A percentile compares a stretch with the other conserved stretches of the same genome.
These are phyloP conservation scores for Ilyonectria destructans DNA, from an alignment of 2,329 filamentous ascomycete genomes.

Conservation along the genomic window DNA sequence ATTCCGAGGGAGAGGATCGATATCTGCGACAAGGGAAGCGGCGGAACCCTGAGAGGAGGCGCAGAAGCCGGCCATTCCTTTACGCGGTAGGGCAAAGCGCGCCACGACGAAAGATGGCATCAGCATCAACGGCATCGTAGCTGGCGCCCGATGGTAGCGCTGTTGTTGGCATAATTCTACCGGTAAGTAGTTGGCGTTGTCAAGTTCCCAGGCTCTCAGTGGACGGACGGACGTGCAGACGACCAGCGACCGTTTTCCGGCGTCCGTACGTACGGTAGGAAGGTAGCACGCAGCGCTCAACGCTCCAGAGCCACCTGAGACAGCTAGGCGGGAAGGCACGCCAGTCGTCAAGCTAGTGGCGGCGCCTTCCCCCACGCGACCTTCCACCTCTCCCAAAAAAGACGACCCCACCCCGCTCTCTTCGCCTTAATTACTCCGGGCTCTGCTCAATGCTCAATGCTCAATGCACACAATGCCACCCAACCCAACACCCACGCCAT, in stretches of 20 bases:
- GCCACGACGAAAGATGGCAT: conserved; percentile 28
- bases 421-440: conserved; percentile 1
- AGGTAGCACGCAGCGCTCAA: conserved; percentile 13
- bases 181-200: neutral
- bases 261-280: neutral
- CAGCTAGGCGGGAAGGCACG: conserved; percentile 14
- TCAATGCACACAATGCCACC: conserved; percentile 8
- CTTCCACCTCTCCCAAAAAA: conserved; percentile 5
- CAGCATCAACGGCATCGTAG: conserved; percentile 24
- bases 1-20: conserved; percentile 23
- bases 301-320: conserved; percentile 31
- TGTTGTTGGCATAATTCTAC: neutral
- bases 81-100: conserved; percentile 7
- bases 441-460: conserved; percentile 2
- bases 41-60: conserved; percentile 15
- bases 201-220: neutral
- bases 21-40: conserved; percentile 33
- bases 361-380: conserved; percentile 31
- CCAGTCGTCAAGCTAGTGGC: conserved; percentile 24
- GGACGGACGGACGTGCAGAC: neutral
- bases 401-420: conserved; percentile 2
- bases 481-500: conserved; percentile 19
- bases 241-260: conserved; percentile 22
- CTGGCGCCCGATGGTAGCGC: neutral
- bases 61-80: conserved; percentile 22